Conservation (phyloP, 2,329 filamentous ascomycete genomes). For the Scytalidium lignicola region DNA sequence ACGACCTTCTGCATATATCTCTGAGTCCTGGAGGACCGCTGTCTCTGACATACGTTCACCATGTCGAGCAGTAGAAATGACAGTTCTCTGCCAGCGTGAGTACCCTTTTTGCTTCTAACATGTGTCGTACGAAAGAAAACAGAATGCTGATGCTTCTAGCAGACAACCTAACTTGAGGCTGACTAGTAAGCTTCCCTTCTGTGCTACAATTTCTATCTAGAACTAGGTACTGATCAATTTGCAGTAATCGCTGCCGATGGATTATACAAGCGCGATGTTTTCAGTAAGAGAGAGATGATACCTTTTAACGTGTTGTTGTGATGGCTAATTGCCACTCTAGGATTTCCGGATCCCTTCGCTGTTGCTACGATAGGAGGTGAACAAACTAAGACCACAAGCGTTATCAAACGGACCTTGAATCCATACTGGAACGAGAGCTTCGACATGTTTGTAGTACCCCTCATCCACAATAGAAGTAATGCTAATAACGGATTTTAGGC, state of each 20-base stretch:
- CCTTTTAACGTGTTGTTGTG: not conserved
- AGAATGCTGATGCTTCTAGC: conserved; percentile 19
- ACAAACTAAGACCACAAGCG: conserved; percentile 95
- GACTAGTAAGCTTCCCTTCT: conserved; percentile 62
- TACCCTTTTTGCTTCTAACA: conserved; percentile 25
- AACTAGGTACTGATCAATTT: conserved; percentile 33
- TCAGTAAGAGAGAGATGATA: conserved; percentile 58
- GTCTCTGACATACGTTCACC: conserved; percentile 27
- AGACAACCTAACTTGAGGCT: conserved; percentile 86
- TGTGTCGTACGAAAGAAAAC: conserved; percentile 9
- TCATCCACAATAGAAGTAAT: not conserved
- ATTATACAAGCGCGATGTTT: conserved; percentile 98
- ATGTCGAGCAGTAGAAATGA: conserved; percentile 49
- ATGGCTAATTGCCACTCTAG: conserved; percentile 40
- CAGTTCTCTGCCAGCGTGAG: conserved; percentile 59
- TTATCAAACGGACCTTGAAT: conserved; percentile 95
- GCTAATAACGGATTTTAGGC: conserved; percentile 48
- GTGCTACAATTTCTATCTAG: not conserved
- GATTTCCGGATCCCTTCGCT: conserved; percentile 95
- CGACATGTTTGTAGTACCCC: conserved; percentile 69
- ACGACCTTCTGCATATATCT: conserved; percentile 1
- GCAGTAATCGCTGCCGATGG: conserved; percentile 97
- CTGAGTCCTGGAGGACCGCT: conserved; percentile 11
- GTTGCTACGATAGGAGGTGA: conserved; percentile 96
- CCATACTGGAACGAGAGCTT: conserved; percentile 99